phyloP scores from a whole-genome alignment of 495 filamentous ascomycete genomes.

The Penicillium chermesinum region DNA sequence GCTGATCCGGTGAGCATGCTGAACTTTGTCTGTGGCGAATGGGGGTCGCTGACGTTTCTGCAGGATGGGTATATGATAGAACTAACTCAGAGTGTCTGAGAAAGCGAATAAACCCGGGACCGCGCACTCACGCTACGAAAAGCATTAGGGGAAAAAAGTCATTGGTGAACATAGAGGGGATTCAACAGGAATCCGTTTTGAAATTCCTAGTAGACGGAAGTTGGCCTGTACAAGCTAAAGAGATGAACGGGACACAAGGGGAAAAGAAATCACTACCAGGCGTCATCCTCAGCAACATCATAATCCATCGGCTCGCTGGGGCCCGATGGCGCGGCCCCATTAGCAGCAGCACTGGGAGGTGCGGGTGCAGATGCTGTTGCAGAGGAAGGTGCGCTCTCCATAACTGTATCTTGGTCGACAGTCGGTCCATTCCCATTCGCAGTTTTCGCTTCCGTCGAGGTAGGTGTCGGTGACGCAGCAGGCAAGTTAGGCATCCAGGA shows the following conservation, averaged over 20 bases:
- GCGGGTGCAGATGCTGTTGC: too few relatives aligned
- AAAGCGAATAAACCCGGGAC: constrained; percentile 1
- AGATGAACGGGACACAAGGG: constrained; percentile 7
- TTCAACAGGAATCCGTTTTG: not conserved
- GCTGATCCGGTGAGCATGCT: constrained; percentile 33
- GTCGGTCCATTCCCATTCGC: constrained; percentile 24
- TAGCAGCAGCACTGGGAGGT: too few relatives aligned
- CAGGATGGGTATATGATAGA: constrained; percentile 28
- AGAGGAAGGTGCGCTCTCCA: constrained; percentile 33
- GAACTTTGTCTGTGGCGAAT: not conserved
- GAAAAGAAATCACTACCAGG: constrained; percentile 20
- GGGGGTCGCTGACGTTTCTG: not conserved
- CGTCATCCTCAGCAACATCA: constrained; percentile 51
- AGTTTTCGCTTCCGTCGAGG: constrained; percentile 21
- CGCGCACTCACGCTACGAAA: too few relatives aligned
- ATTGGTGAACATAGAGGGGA: too few relatives aligned
- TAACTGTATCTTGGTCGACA: constrained; percentile 32
- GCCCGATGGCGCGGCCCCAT: constrained; percentile 19
- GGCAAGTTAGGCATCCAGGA: constrained; percentile 60
- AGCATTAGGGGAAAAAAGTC: too few relatives aligned
- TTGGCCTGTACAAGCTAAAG: not conserved
- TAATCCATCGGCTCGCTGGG: constrained; percentile 44
- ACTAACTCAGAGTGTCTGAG: constrained; percentile 19
- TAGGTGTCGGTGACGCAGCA: constrained; percentile 15
- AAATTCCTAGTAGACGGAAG: not conserved